phyloP scores from a whole-genome alignment of 1,284 basidiomycete genomes.

The Ceratobasidium sp. region DNA sequence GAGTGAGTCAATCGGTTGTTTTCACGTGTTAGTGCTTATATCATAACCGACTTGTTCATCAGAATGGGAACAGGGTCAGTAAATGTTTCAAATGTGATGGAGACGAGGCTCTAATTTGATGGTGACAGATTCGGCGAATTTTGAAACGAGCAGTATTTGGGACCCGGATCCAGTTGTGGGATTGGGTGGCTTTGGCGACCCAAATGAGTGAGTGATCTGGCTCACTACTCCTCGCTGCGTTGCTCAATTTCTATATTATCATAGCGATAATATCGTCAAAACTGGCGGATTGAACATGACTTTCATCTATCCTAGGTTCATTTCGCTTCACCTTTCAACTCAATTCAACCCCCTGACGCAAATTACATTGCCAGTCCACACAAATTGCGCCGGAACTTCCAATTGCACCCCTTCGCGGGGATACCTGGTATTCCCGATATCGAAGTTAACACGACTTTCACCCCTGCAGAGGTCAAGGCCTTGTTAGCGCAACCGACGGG shows the following conservation, averaged over 20 bases:
- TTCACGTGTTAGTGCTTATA: neutral
- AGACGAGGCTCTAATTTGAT: neutral
- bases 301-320: constrained; percentile 20
- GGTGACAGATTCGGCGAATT: neutral
- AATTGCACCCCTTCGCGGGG: neutral
- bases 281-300: constrained; percentile 7
- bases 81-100: neutral
- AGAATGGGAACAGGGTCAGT: constrained; percentile 8
- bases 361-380: neutral
- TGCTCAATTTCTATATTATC: neutral
- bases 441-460: constrained; percentile 10
- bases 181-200: constrained; percentile 2
- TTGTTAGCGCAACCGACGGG: neutral
- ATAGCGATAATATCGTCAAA: constrained; percentile 21
- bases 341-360: neutral
- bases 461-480: neutral
- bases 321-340: neutral
- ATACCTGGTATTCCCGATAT: neutral
- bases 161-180: neutral
- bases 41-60: neutral
- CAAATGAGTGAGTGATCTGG: neutral
- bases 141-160: neutral
- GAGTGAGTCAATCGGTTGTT: neutral
- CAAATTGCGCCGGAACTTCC: neutral
- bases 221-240: neutral